phyloP scores from a whole-genome alignment of 805 yeast species.

The Pachysolen tannophilus region DNA sequence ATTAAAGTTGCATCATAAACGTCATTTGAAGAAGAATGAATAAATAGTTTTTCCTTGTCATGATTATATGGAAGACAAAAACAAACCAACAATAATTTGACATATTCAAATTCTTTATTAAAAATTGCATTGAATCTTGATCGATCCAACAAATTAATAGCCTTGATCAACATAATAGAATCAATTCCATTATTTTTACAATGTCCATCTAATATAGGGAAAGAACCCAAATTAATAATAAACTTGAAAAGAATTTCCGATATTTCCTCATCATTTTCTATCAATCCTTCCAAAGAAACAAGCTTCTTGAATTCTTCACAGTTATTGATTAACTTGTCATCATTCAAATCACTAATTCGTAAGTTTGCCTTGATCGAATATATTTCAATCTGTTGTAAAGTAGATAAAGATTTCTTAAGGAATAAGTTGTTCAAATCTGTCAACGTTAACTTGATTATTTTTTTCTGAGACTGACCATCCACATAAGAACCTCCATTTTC shows the following conservation, averaged over 20 bases:
- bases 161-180: background rate
- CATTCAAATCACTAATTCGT: constrained; percentile 14
- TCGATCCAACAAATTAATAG: constrained; percentile 28
- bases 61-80: constrained; percentile 10
- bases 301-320: constrained; percentile 18
- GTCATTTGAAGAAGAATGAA: constrained; percentile 3
- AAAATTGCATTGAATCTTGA: constrained; percentile 32
- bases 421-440: constrained; percentile 3
- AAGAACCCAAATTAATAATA: constrained; percentile 34
- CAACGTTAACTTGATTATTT: no score
- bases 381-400: constrained; percentile 7
- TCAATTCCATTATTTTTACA: background rate
- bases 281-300: constrained; percentile 23
- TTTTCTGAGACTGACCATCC: no score
- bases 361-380: constrained; percentile 16
- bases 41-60: constrained; percentile 9
- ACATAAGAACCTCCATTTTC: background rate
- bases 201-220: constrained; percentile 34
- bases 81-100: constrained; percentile 40
- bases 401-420: constrained; percentile 4
- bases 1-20: constrained; percentile 16
- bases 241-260: constrained; percentile 27
- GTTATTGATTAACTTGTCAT: constrained; percentile 17
- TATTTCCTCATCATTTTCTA: constrained; percentile 16
- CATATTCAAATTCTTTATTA: constrained; percentile 27